Percentiles rank a stretch among this genome's conserved stretches.
Evolutionary conservation across 192 early-diverging fungal species (phyloP).

Genomic region (Powellomyces hirtus): DNA sequence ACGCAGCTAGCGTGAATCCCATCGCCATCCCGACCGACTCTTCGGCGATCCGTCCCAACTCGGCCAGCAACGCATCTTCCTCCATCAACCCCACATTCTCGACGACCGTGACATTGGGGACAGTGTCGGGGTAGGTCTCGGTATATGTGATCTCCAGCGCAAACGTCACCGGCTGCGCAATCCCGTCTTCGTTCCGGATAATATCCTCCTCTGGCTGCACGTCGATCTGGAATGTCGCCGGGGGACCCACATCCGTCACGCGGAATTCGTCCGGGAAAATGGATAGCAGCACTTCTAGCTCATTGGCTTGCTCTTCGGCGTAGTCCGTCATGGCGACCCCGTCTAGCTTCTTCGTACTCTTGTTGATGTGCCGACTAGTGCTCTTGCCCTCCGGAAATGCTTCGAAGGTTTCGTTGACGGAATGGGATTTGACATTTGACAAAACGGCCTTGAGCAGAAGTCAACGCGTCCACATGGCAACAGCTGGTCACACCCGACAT

Average conservation of each 20-base stretch:
- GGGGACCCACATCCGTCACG: conserved; percentile 31
- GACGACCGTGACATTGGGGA: conserved; percentile 30
- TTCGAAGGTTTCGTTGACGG: too few relatives aligned
- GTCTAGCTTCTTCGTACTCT: too few relatives aligned
- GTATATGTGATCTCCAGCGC: conserved; percentile 53
- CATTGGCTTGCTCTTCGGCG: conserved; percentile 40
- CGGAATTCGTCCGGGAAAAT: conserved; percentile 51
- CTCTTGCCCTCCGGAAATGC: too few relatives aligned
- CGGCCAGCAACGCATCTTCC: conserved; percentile 31
- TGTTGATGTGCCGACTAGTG: too few relatives aligned
- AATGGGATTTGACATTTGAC: too few relatives aligned
- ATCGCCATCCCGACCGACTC: conserved; percentile 88
- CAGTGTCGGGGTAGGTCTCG: conserved; percentile 33
- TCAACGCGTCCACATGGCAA: too few relatives aligned
- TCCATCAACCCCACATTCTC: conserved; percentile 33
- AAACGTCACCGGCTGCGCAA: conserved; percentile 29
- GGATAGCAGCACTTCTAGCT: conserved; percentile 46
- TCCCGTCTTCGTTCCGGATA: conserved; percentile 20
- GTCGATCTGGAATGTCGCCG: conserved; percentile 22
- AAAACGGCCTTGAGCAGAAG: too few relatives aligned
- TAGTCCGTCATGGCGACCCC: conserved; percentile 13
- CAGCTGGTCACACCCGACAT: too few relatives aligned
- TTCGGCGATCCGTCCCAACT: conserved; percentile 39
- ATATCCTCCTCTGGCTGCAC: conserved; percentile 20
- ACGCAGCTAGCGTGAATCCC: conserved; percentile 79